Evolutionary conservation across 495 filamentous ascomycete genomes (phyloP), one percentile per base, ranked within the genome.

Genomic region (Aspergillus nanangensis): DNA sequence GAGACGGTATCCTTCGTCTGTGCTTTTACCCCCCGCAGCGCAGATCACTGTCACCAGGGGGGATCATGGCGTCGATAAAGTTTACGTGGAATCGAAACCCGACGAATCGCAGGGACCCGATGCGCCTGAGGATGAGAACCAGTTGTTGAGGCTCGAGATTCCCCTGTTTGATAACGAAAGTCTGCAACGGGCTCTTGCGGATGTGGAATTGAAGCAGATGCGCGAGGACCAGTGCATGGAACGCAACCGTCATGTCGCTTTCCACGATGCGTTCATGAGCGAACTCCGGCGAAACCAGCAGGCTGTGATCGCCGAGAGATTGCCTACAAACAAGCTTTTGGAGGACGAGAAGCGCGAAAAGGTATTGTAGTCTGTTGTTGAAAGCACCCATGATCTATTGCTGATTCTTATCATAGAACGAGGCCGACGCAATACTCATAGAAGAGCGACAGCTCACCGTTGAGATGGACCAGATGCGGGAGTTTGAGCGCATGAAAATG

Each of bases 391-490:
- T 27, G 34, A 65, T 32, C 65, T 71, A 25, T 64, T 74, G 17
- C 71, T 77, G 42, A 63, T 52, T 11, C 8, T 72, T 66, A 47
- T 24, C 25, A 38, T 43, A 74, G 67, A 76, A 80, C 39, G 48
- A 52, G 5, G 45, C 55, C 15, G 79, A 78, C 13, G 70, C 79
- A 29, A 62, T 74, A 22, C 77, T 80, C 37, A 76, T 88, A 24
- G 86, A 90, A 61, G 86, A 88, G 54, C 76, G 84, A 9, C 86
- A 90, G 58, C 76, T 89, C 11, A 71, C 74, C n/a, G 79, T 80
- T 2, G 86, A 90, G 66, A 81, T 88, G 46, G 66, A 73, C 37
- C 74, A 84, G 20, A 74, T 81, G 8, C 74, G 63, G 13, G 69
- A 74, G 9, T 83, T 89, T 38, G 79, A 87, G 17, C 60, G 59